Conservation (phyloP, 2,329 filamentous ascomycete genomes). For the Leptographium flavum region DNA sequence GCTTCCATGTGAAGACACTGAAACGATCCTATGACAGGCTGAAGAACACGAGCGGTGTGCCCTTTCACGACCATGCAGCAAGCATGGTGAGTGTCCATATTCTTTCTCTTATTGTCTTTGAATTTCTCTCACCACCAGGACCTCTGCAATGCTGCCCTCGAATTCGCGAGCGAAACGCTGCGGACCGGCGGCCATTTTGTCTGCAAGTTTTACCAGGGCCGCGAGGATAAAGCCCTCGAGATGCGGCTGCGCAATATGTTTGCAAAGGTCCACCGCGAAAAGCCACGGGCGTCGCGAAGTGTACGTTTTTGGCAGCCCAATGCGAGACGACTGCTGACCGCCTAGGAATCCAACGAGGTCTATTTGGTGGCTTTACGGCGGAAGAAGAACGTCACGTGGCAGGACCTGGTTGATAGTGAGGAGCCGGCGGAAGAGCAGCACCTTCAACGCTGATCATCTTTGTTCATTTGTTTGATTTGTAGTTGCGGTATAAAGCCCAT, state of each 20-base stretch:
- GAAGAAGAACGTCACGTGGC: conserved; percentile 29
- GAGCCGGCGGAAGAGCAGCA: too few relatives aligned
- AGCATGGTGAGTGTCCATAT: conserved; percentile 82
- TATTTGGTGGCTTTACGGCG: conserved; percentile 72
- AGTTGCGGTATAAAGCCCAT: conserved; percentile 3
- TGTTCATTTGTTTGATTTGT: neutral
- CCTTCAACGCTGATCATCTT: too few relatives aligned
- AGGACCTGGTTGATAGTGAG: too few relatives aligned
- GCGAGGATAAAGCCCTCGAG: conserved; percentile 72
- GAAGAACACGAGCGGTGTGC: conserved; percentile 94
- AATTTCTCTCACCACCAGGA: conserved; percentile 42
- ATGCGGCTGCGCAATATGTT: conserved; percentile 63
- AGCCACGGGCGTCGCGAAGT: conserved; percentile 78
- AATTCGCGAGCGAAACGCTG: conserved; percentile 75
- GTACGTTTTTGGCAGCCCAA: conserved; percentile 36
- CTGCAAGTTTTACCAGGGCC: conserved; percentile 93
- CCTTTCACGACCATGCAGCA: conserved; percentile 75
- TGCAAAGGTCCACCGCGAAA: conserved; percentile 66
- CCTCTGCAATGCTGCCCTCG: conserved; percentile 72
- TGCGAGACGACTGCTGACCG: too few relatives aligned
- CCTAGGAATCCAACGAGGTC: conserved; percentile 66
- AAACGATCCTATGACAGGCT: conserved; percentile 96
- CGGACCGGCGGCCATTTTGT: conserved; percentile 76
- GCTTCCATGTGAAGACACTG: conserved; percentile 75
- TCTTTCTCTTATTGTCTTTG: neutral